Percentiles rank a stretch among this genome's conserved stretches.
phyloP scores from a whole-genome alignment of 129 eudicot genomes.

The Dittrichia graveolens region DNA sequence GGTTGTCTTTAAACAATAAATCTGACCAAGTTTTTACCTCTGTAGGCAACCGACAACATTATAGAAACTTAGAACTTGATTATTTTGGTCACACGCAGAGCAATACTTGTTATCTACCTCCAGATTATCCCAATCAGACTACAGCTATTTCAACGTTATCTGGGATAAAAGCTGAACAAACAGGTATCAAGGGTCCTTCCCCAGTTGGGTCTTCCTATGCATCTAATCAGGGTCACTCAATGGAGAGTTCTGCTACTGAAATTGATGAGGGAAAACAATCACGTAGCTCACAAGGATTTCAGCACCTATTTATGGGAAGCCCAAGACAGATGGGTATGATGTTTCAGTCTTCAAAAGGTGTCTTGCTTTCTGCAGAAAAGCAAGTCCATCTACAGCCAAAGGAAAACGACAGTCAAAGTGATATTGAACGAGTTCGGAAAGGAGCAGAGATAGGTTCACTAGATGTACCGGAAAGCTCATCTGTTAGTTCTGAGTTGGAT shows the following conservation, averaged over 20 bases:
- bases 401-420: constrained; percentile 48
- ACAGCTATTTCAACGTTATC: constrained; percentile 31
- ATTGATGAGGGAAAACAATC: constrained; percentile 34
- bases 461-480: constrained; percentile 52
- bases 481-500: constrained; percentile 48
- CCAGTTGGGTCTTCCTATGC: constrained; percentile 53
- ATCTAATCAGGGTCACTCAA: constrained; percentile 45
- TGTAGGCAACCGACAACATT: constrained; percentile 32
- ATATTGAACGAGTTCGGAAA: constrained; percentile 32
- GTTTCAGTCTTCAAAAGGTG: constrained; percentile 41
- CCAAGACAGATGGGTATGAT: constrained; percentile 30
- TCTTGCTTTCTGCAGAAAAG: constrained; percentile 37
- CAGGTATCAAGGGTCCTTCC: constrained; percentile 39
- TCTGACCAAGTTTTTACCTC: constrained; percentile 38
- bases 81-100: constrained; percentile 44
- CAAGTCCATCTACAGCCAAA: constrained; percentile 28
- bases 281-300: constrained; percentile 27
- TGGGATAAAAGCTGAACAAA: constrained; percentile 47
- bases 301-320: constrained; percentile 23
- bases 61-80: constrained; percentile 39
- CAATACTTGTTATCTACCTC: constrained; percentile 30
- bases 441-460: constrained; percentile 48
- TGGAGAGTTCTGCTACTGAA: constrained; percentile 37
- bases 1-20: constrained; percentile 36
- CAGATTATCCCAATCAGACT: constrained; percentile 46